Evolutionary conservation across 2,329 filamentous ascomycete species (phyloP).

Genomic region (Delphinella strobiligena): DNA sequence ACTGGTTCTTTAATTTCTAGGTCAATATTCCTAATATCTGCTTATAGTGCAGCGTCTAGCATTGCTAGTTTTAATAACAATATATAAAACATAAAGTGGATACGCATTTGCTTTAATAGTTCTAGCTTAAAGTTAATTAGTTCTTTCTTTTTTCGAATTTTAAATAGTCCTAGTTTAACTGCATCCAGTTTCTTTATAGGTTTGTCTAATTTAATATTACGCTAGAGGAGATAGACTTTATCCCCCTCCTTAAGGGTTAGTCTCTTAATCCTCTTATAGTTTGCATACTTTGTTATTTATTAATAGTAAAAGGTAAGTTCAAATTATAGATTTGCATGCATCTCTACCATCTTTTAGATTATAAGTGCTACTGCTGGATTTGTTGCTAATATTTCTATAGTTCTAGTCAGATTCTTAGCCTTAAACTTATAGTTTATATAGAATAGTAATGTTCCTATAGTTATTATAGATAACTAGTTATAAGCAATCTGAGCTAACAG

Average conservation of each 20-base stretch:
- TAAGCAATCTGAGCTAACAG: conserved; percentile 13
- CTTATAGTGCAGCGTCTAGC: conserved; percentile 2
- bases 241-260: conserved; percentile 12
- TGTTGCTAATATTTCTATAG: not conserved
- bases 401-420: not conserved
- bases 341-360: conserved; percentile 1
- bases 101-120: not conserved
- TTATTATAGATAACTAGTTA: conserved; percentile 12
- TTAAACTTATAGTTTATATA: conserved; percentile 11
- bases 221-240: conserved; percentile 11
- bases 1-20: conserved; percentile 1
- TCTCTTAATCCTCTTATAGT: conserved; percentile 3
- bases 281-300: not conserved
- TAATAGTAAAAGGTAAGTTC: conserved; percentile 1
- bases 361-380: not conserved
- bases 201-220: conserved; percentile 8
- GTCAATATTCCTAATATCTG: conserved; percentile 2
- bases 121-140: conserved; percentile 4
- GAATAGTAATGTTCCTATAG: conserved; percentile 13
- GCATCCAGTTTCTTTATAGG: conserved; percentile 10
- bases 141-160: conserved; percentile 7
- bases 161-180: conserved; percentile 11
- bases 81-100: conserved; percentile 2
- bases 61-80: conserved; percentile 1
- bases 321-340: conserved; percentile 1